phyloP scores from a whole-genome alignment of 495 filamentous ascomycete species.

The Xylaria nigripes region DNA sequence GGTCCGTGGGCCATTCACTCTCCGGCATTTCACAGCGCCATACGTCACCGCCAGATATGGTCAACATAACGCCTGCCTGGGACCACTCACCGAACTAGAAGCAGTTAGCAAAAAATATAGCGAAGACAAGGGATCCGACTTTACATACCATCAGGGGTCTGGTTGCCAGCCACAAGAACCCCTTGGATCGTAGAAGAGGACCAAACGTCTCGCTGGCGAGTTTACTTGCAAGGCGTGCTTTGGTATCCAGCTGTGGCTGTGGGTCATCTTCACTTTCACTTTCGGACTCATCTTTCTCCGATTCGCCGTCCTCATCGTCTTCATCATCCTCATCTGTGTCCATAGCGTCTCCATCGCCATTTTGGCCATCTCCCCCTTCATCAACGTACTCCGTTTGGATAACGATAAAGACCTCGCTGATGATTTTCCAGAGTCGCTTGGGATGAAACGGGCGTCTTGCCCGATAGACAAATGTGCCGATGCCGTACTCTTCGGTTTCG shows the following conservation, averaged over 20 bases:
- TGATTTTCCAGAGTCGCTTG: slow-evolving; percentile 37
- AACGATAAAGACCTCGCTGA: slow-evolving; percentile 48
- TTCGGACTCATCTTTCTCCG: slow-evolving; percentile 8
- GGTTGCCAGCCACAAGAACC: slow-evolving; percentile 23
- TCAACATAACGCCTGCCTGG: slow-evolving; percentile 54
- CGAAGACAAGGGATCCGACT: not conserved
- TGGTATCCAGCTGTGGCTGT: slow-evolving; percentile 20
- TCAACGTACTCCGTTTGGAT: slow-evolving; percentile 38
- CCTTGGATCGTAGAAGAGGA: slow-evolving; percentile 26
- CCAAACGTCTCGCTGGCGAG: slow-evolving; percentile 22
- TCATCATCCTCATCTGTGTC: slow-evolving; percentile 9
- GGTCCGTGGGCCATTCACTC: slow-evolving; percentile 31
- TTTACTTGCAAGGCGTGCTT: slow-evolving; percentile 23
- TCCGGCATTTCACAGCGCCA: slow-evolving; percentile 46
- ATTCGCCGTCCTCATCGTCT: slow-evolving; percentile 11
- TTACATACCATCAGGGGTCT: slow-evolving; percentile 7
- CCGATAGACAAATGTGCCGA: slow-evolving; percentile 50
- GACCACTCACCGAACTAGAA: slow-evolving; percentile 46
- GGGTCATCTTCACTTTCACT: slow-evolving; percentile 12
- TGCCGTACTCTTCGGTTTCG: slow-evolving; percentile 51
- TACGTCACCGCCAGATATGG: slow-evolving; percentile 42
- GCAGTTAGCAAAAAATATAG: not conserved
- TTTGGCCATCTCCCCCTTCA: slow-evolving; percentile 20
- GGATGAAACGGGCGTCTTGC: slow-evolving; percentile 48
- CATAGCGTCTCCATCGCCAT: slow-evolving; percentile 11